These are phyloP conservation scores for Cenchrus americanus DNA, from an alignment of 176 grass and related monocot species.

Conservation along the genomic window DNA sequence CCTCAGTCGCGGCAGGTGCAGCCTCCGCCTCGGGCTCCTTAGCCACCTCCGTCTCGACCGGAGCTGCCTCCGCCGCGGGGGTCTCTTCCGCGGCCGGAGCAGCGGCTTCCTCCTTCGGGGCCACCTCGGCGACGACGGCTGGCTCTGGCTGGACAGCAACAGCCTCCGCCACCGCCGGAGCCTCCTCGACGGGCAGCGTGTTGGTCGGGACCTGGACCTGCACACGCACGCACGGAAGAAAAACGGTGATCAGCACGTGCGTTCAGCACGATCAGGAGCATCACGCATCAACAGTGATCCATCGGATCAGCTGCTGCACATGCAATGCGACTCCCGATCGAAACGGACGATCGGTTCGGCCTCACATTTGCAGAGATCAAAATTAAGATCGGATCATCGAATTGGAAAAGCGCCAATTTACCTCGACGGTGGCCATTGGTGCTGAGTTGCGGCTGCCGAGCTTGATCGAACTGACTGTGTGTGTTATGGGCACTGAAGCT, in stretches of 20 bases:
- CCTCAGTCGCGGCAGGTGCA: background rate
- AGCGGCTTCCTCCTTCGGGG: constrained; percentile 19
- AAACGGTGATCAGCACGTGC: background rate
- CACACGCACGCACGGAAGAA: constrained; percentile 3
- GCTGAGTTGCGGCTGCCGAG: constrained; percentile 19
- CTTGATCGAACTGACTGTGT: background rate
- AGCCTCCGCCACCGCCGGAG: constrained; percentile 26
- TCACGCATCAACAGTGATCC: background rate
- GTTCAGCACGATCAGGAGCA: background rate
- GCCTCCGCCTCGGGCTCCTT: background rate
- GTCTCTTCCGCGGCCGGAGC: constrained; percentile 32
- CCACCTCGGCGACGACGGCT: constrained; percentile 32
- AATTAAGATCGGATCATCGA: background rate
- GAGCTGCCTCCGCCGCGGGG: constrained; percentile 20
- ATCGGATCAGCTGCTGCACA: background rate
- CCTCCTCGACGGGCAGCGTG: constrained; percentile 52
- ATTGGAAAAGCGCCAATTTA: background rate
- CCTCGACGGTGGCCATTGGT: constrained; percentile 73
- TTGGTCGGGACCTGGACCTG: constrained; percentile 54
- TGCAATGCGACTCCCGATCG: background rate
- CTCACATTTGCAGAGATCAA: background rate
- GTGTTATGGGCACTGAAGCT: background rate
- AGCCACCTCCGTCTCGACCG: constrained; percentile 1
- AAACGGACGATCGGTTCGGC: background rate
- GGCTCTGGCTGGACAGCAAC: constrained; percentile 2